These are phyloP conservation scores for Penicillium sp. DNA, from an alignment of 2,329 filamentous ascomycete species.

Conservation along the genomic window DNA sequence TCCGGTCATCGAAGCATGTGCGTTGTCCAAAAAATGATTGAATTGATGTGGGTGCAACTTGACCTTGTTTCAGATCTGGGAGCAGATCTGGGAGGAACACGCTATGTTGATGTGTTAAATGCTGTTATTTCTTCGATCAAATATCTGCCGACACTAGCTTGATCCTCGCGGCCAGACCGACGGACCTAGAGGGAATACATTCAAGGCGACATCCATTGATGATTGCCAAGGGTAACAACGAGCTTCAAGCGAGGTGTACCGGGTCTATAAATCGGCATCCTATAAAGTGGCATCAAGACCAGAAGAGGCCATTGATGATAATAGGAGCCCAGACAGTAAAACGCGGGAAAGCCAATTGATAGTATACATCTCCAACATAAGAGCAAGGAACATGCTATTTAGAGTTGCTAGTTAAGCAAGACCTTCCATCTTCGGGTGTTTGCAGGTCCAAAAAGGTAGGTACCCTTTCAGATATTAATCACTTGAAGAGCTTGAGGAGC, in stretches of 20 bases:
- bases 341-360: too few species aligned
- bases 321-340: too few species aligned
- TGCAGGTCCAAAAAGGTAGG: too few species aligned
- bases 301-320: too few species aligned
- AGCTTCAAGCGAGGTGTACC: too few species aligned
- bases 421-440: not conserved
- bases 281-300: too few species aligned
- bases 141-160: not conserved
- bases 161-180: not conserved
- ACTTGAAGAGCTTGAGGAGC: constrained; percentile 6
- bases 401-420: not conserved
- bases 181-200: too few species aligned
- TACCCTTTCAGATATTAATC: not conserved
- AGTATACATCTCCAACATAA: too few species aligned
- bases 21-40: not conserved
- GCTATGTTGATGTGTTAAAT: not conserved
- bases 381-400: not conserved
- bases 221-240: too few species aligned
- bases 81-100: not conserved
- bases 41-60: constrained; percentile 5
- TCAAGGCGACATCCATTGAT: too few species aligned
- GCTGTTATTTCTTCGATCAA: not conserved
- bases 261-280: too few species aligned
- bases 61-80: not conserved
- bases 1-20: not conserved